Percentiles rank a stretch among this genome's conserved stretches.
Evolutionary conservation across 2,329 filamentous ascomycete genomes (phyloP).

Genomic region (Fusarium sp.): DNA sequence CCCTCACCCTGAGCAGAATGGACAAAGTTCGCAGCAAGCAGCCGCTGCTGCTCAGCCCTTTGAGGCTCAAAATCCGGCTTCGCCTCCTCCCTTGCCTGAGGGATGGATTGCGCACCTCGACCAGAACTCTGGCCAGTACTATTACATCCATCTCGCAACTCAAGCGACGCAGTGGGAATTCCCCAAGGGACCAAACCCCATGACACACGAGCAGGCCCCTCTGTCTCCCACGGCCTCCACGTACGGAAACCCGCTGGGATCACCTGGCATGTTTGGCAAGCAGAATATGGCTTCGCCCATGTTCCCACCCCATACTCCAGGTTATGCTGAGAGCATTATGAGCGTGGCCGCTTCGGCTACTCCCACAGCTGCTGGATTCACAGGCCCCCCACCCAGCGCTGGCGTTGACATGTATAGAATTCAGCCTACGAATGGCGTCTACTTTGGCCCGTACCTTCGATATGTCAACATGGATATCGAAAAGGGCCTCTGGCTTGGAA

Average conservation of each 20-base stretch:
- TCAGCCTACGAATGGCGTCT: slow-evolving; percentile 93
- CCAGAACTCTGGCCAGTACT: slow-evolving; percentile 96
- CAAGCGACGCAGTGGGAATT: slow-evolving; percentile 99
- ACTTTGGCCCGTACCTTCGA: slow-evolving; percentile 95
- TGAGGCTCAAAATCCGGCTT: slow-evolving; percentile 72
- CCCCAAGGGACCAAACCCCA: slow-evolving; percentile 91
- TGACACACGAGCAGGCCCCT: slow-evolving; percentile 84
- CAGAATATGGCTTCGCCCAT: slow-evolving; percentile 78
- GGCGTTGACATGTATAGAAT: slow-evolving; percentile 96
- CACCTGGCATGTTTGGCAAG: slow-evolving; percentile 70
- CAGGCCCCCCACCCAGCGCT: slow-evolving; percentile 86
- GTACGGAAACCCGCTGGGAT: slow-evolving; percentile 79
- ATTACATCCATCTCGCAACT: slow-evolving; percentile 96
- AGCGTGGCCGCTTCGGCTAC: slow-evolving; percentile 80
- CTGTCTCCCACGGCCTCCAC: slow-evolving; percentile 85
- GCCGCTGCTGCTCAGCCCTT: slow-evolving; percentile 58
- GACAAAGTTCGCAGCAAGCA: slow-evolving; percentile 59
- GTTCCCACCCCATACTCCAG: slow-evolving; percentile 84
- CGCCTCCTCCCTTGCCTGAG: slow-evolving; percentile 92
- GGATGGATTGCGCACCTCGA: slow-evolving; percentile 99
- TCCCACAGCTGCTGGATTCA: slow-evolving; percentile 84
- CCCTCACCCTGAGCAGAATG: slow-evolving; percentile 66
- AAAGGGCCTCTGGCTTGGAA: slow-evolving; percentile 89
- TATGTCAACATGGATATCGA: slow-evolving; percentile 99
- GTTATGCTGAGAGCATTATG: slow-evolving; percentile 88